phyloP scores from a whole-genome alignment of 2,329 filamentous ascomycete species.

The Fusarium chlamydosporum region DNA sequence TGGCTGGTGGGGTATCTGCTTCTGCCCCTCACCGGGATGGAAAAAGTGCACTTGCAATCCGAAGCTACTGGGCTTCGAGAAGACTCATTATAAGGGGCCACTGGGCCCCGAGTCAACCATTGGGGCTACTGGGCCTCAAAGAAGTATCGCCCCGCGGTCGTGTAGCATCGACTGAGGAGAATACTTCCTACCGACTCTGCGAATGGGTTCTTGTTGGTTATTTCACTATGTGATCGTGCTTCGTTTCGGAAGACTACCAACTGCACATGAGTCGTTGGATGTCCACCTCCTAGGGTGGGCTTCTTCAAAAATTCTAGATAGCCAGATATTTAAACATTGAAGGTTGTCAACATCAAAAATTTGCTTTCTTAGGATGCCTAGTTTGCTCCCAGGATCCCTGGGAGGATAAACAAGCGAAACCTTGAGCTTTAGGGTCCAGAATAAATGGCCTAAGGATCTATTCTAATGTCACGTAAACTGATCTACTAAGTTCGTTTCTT shows the following conservation, averaged over 20 bases:
- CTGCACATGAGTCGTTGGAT: constrained; percentile 42
- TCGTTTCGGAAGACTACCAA: constrained; percentile 45
- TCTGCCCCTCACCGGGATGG: constrained; percentile 20
- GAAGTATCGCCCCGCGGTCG: constrained; percentile 2
- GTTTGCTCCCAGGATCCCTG: too few species aligned
- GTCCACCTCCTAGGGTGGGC: constrained; percentile 40
- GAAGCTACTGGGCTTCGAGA: constrained; percentile 41
- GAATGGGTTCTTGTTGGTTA: constrained; percentile 40
- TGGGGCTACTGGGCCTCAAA: constrained; percentile 32
- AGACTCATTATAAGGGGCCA: constrained; percentile 33
- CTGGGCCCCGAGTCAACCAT: constrained; percentile 28
- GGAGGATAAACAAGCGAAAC: too few species aligned
- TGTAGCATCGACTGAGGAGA: constrained; percentile 34
- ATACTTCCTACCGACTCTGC: constrained; percentile 24
- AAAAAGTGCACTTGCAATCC: constrained; percentile 29
- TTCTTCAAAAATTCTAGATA: constrained; percentile 31
- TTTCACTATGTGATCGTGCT: constrained; percentile 37
- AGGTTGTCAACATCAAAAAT: constrained; percentile 21
- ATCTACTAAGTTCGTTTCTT: too few species aligned
- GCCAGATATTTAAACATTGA: constrained; percentile 26
- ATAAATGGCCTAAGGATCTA: too few species aligned
- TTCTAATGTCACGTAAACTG: too few species aligned
- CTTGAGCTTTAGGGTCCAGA: too few species aligned
- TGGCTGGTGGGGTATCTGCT: constrained; percentile 6
- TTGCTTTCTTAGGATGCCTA: background rate